Conservation (phyloP, 495 filamentous ascomycete species). For the Tuber calosporum region DNA sequence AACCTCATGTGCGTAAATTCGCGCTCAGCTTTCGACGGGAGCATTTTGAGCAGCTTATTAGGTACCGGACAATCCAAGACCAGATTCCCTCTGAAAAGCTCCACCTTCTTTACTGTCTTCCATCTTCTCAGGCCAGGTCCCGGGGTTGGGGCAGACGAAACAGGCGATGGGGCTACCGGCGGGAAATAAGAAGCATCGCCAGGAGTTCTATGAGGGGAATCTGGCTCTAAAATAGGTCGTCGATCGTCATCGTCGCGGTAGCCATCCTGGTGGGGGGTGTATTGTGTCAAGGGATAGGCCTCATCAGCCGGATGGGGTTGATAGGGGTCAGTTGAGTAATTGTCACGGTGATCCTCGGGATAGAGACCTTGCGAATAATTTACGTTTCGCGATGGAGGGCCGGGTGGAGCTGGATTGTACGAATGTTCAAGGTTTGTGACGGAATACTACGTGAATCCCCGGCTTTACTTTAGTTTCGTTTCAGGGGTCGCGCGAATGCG, state of each 20-base stretch:
- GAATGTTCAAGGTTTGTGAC: conserved; percentile 39
- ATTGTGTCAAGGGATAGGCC: conserved; percentile 31
- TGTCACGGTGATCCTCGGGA: conserved; percentile 30
- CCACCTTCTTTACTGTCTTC: conserved; percentile 98
- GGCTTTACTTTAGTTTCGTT: conserved; percentile 8
- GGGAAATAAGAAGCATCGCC: conserved; percentile 34
- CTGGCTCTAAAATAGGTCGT: conserved; percentile 55
- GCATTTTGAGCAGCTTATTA: conserved; percentile 72
- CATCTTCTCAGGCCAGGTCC: conserved; percentile 73
- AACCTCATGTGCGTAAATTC: conserved; percentile 93
- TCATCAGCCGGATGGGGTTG: conserved; percentile 30
- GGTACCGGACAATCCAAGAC: conserved; percentile 96
- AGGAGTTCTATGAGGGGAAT: conserved; percentile 53
- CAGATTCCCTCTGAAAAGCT: conserved; percentile 91
- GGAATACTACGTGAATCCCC: conserved; percentile 26
- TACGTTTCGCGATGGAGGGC: conserved; percentile 29
- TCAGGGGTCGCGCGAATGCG: neutral
- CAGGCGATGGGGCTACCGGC: conserved; percentile 25
- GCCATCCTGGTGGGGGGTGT: conserved; percentile 12
- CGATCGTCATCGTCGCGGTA: conserved; percentile 55
- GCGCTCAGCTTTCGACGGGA: conserved; percentile 69
- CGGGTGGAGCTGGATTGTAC: conserved; percentile 27
- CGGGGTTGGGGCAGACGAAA: conserved; percentile 48
- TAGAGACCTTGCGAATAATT: conserved; percentile 24
- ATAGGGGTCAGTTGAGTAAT: conserved; percentile 34